Evolutionary conservation across 139 green algal species (phyloP).

Genomic region (Zygnema cylindricum): DNA sequence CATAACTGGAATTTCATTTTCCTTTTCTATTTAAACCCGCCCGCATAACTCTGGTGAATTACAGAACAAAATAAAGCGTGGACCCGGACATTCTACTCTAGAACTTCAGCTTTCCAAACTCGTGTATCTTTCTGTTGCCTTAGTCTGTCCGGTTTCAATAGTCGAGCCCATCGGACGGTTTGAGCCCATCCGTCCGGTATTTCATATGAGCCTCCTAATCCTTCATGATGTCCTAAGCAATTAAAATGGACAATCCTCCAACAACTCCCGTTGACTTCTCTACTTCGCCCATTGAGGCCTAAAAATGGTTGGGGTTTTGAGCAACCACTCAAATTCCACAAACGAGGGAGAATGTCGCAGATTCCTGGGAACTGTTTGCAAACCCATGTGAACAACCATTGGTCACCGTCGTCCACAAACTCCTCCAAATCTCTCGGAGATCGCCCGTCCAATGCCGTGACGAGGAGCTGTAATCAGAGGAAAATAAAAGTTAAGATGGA

Average conservation of each 20-base stretch:
- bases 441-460: not conserved
- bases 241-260: constrained; percentile 43
- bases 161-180: not conserved
- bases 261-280: constrained; percentile 24
- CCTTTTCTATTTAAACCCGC: too few species aligned
- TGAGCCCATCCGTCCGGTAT: constrained; percentile 2
- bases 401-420: constrained; percentile 30
- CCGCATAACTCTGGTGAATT: too few species aligned
- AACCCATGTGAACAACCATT: constrained; percentile 20
- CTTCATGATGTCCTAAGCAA: constrained; percentile 22
- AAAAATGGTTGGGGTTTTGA: constrained; percentile 37
- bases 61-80: too few species aligned
- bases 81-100: too few species aligned
- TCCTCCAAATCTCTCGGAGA: constrained; percentile 16
- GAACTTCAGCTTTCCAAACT: too few species aligned
- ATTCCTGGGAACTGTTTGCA: constrained; percentile 14
- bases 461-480: constrained; percentile 32
- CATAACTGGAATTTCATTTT: too few species aligned
- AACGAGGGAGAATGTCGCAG: constrained; percentile 19
- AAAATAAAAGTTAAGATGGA: too few species aligned
- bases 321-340: constrained; percentile 43
- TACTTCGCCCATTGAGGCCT: not conserved
- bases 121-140: too few species aligned
- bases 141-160: too few species aligned
- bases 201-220: not conserved